These are phyloP conservation scores for Irpex sp. DNA, from an alignment of 1,284 basidiomycete genomes.

Conservation along the genomic window DNA sequence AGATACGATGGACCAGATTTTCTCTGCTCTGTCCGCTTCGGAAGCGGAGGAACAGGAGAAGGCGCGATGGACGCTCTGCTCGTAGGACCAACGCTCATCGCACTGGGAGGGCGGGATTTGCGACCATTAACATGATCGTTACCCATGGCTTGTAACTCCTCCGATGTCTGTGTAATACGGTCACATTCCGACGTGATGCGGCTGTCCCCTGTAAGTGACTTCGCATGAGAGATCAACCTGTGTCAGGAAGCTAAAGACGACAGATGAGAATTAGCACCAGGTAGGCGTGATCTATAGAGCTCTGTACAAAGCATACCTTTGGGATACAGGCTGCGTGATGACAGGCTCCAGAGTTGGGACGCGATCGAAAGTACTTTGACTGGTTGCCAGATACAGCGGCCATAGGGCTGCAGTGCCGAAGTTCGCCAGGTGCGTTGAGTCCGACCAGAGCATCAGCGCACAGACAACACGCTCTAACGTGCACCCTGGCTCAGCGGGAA, in stretches of 20 bases:
- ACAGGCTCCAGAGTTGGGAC: no score
- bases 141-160: constrained; percentile 76
- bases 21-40: not conserved
- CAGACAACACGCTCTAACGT: no score
- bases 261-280: no score
- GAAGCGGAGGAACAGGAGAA: constrained; percentile 20
- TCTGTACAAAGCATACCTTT: no score
- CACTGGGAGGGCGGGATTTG: constrained; percentile 63
- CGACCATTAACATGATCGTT: constrained; percentile 57
- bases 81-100: constrained; percentile 45
- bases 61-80: constrained; percentile 44
- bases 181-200: constrained; percentile 56
- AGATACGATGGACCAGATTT: constrained; percentile 38
- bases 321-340: no score
- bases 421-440: constrained; percentile 32
- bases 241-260: constrained; percentile 15
- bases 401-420: constrained; percentile 33
- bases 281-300: no score
- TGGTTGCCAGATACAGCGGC: constrained; percentile 37
- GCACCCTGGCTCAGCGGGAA: not conserved
- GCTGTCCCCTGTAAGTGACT: constrained; percentile 46
- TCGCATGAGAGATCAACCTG: constrained; percentile 39
- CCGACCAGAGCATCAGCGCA: constrained; percentile 33
- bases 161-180: constrained; percentile 73
- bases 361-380: constrained; percentile 30